Evolutionary conservation across 331 rosid species (phyloP), one percentile per base, ranked within the genome.

Genomic region (Malus hybrid): DNA sequence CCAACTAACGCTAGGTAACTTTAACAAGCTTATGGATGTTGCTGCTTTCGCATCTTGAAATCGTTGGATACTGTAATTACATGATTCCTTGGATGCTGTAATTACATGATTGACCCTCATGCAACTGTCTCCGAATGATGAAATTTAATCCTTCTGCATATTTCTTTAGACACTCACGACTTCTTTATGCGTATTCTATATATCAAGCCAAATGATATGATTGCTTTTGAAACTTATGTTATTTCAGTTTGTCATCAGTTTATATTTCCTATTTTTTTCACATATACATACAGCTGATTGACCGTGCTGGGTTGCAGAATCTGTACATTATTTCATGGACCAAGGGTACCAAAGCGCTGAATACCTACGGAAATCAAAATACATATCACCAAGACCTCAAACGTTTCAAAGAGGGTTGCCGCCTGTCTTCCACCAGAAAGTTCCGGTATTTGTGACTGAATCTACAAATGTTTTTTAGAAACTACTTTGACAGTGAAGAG

Each of bases 291-390:
- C 42, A 75, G 31, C 33, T 70, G 27, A 55, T 55, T 69, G 44
- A 74, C 72, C 52, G 1, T 20, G 28, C 46, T 67, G 46, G 20
- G 7, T 66, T 66, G 67, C 81, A 71, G 78, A 76, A 66, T 27
- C 54, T 66, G 70, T 76, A 46, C 33, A 64, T 72, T 62, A 28
- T 31, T 56, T 55, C 73, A 71, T 57, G 74, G 69, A 65, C 68
- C 83, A 55, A 57, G 50, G 63, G 70, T 34, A 36, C 54, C 70
- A 28, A 57, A n/a, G 29, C 22, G 72, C 64, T 46, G 60, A 68
- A 24, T 64, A 83, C 69, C 18, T 70, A 10, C 42, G 11, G 57
- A 76, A 65, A 48, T 65, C 18, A 19, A 69, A 73, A 19, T 60
- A 67, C 32, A 60, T 63, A 31, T 48, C 52, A 12, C 60, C 18